Base-by-base conservation (phyloP, 2,329 filamentous ascomycete species). In the Apiospora rasikravindrae region DNA sequence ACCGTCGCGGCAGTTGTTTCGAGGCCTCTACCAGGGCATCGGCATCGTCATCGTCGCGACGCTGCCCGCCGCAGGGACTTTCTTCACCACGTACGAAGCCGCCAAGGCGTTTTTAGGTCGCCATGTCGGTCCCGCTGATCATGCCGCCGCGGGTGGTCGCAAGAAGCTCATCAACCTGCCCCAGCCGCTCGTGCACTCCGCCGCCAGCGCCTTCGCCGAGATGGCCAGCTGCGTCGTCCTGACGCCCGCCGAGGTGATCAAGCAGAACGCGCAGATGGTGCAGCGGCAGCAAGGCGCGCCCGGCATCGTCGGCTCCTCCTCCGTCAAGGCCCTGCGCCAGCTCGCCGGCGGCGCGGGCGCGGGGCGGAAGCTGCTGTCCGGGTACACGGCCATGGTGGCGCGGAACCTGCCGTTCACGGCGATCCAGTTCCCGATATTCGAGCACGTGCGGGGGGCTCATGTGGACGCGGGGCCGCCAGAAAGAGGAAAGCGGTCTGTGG, bases 231-330 rank as follows among this genome's bases (percentile, higher is more conserved):
- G 95, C 79, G 87, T 94, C 26, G 93, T 98, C 73, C 88, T 98
- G 47, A 96, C 95, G 0, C 95, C 95, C 0, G 94, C 94, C 19
- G 95, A 98, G 81, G 94, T 97, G 10, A 89, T 98, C 74, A 98
- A 98, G 84, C 95, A 97, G 80, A 98, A 98, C 81, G 94, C 95
- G 0, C 95, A 98, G 81, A 95, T 98, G 88, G 86, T 96, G 45
- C 76, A 85, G 29, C 78, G 77, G 19, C 71, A 73, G 78, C 44
- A n/a, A 6, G 57, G 22, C 33, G 10, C 57, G 8, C 1, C 57
- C 22, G 29, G 76, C 73, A 22, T 69, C 45, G 53, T 51, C 37
- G 44, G 67, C 11, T 84, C 83, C 5, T 86, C 85, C 0, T 89
- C 87, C 0, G 77, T 88, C n/a, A 81, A 83, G 72, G 86, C 86